Evolutionary conservation across 768 basidiomycete genomes (phyloP).

Genomic region (Pseudohyphozyma bogoriensis): DNA sequence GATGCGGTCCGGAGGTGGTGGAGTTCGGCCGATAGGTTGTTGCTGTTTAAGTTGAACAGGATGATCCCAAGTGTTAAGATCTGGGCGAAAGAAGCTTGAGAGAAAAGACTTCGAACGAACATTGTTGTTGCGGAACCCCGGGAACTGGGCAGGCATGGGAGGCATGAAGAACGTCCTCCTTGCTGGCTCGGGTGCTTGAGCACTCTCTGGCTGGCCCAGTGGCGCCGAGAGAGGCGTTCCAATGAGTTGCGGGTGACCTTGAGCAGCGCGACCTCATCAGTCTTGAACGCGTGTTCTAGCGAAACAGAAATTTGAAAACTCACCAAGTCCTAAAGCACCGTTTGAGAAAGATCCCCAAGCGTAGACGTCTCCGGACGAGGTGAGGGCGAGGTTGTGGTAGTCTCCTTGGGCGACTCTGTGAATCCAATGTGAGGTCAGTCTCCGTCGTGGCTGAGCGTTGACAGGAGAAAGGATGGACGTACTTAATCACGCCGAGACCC

Average conservation of each 20-base stretch:
- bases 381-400: constrained; percentile 82
- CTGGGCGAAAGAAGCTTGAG: constrained; percentile 29
- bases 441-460: no score
- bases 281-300: no score
- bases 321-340: constrained; percentile 80
- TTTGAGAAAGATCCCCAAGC: constrained; percentile 40
- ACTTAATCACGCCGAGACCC: constrained; percentile 56
- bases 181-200: no score
- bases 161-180: constrained; percentile 46
- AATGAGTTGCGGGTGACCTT: constrained; percentile 50
- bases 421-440: neutral
- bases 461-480: neutral
- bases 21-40: no score
- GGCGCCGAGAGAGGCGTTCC: constrained; percentile 39
- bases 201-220: no score
- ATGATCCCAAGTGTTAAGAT: no score
- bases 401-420: constrained; percentile 75
- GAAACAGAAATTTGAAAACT: no score
- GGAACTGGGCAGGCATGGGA: constrained; percentile 41
- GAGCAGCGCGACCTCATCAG: no score
- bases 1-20: constrained; percentile 45
- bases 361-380: constrained; percentile 47
- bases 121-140: constrained; percentile 41
- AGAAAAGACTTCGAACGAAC: constrained; percentile 37
- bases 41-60: no score